A percentile compares a stretch with the other conserved stretches of the same genome.
phyloP scores from a whole-genome alignment of 305 asterid species.

The Fraxinus platypoda region DNA sequence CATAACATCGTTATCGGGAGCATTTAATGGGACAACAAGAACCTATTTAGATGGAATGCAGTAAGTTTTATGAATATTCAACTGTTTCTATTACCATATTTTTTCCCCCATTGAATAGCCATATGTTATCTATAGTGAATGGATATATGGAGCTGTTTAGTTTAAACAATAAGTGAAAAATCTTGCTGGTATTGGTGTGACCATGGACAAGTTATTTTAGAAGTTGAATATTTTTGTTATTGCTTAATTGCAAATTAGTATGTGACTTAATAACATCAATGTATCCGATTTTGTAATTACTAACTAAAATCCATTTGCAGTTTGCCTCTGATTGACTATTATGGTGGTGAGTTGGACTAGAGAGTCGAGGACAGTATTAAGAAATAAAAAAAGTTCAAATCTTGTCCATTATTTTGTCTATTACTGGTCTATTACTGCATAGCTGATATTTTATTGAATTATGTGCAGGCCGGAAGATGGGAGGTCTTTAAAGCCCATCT shows the following conservation, averaged over 20 bases:
- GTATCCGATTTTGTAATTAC: background rate
- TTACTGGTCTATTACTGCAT: background rate
- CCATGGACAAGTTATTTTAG: background rate
- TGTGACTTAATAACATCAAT: background rate
- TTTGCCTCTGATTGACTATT: background rate
- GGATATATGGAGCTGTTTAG: background rate
- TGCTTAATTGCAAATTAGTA: background rate
- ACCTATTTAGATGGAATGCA: slow-evolving; percentile 89
- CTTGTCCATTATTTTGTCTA: background rate
- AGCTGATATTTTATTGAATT: background rate
- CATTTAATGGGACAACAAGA: slow-evolving; percentile 95
- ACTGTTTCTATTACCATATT: background rate
- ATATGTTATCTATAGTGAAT: background rate
- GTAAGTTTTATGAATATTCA: slow-evolving; percentile 33
- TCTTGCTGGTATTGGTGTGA: background rate
- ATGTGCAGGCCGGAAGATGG: slow-evolving; percentile 78
- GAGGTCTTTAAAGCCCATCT: slow-evolving; percentile 72
- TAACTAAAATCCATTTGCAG: background rate
- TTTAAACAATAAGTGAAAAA: background rate
- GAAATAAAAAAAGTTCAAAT: too few relatives aligned
- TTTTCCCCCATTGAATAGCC: background rate
- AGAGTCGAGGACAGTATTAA: background rate
- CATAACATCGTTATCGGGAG: slow-evolving; percentile 89
- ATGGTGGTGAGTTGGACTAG: background rate
- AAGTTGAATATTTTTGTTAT: background rate